These are phyloP conservation scores for Komagataella pseudopastoris DNA, from an alignment of 805 yeast species.

Conservation along the genomic window DNA sequence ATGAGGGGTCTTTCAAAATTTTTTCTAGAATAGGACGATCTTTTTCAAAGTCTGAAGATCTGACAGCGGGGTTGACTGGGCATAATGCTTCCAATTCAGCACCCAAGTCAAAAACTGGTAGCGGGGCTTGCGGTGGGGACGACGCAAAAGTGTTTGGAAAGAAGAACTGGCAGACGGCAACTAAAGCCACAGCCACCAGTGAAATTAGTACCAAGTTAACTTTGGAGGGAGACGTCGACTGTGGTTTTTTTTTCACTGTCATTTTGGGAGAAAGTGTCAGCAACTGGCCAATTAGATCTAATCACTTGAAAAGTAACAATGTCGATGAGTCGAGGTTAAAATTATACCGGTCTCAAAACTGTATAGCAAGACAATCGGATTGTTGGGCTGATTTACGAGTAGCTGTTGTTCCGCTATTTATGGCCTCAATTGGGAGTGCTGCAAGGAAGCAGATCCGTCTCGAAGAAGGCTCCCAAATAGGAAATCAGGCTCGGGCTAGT, in stretches of 20 bases:
- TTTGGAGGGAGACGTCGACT: neutral
- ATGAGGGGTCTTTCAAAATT: constrained; percentile 15
- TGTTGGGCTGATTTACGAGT: neutral
- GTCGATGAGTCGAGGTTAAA: constrained; percentile 1
- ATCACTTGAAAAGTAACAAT: neutral
- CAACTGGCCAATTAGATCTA: neutral
- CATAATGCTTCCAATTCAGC: constrained; percentile 4
- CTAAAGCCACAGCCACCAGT: neutral
- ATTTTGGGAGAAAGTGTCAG: neutral
- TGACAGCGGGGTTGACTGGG: constrained; percentile 9
- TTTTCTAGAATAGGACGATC: constrained; percentile 22
- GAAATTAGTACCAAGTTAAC: neutral
- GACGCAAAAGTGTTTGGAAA: neutral
- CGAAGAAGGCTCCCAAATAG: neutral
- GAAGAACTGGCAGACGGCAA: neutral
- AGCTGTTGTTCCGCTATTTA: neutral
- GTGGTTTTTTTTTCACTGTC: neutral
- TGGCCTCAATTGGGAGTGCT: neutral
- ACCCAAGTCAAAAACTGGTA: neutral
- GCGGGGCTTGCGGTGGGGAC: neutral
- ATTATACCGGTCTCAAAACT: neutral
- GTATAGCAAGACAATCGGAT: neutral
- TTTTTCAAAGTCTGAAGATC: constrained; percentile 13
- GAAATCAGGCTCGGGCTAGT: neutral
- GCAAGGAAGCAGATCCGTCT: neutral